Evolutionary conservation across 2,329 filamentous ascomycete genomes (phyloP).

Genomic region (Ophiostoma novo-ulmi): DNA sequence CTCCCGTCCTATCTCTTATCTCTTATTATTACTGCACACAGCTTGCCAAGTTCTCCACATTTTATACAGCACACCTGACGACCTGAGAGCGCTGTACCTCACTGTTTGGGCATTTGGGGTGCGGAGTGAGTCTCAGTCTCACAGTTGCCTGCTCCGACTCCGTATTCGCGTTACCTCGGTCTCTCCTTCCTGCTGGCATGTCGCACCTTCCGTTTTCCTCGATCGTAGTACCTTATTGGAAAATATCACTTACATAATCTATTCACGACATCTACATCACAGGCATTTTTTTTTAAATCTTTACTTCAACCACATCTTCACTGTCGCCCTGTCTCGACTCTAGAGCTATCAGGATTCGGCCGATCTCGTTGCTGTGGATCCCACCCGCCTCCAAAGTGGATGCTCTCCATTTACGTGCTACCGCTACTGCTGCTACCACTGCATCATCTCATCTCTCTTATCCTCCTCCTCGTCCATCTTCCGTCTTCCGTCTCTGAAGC

Average conservation of each 20-base stretch:
- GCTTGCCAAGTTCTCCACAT: conserved; percentile 8
- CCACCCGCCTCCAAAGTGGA: conserved; percentile 11
- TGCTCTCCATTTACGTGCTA: background rate
- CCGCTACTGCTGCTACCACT: background rate
- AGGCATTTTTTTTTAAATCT: background rate
- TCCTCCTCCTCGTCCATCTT: conserved; percentile 13
- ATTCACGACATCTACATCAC: background rate
- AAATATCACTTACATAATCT: background rate
- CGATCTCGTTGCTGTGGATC: conserved; percentile 22
- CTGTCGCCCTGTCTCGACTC: background rate
- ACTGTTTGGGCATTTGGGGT: background rate
- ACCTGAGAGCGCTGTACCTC: too few species aligned
- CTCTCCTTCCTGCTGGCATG: background rate
- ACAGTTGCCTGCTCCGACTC: background rate
- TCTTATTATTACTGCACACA: background rate
- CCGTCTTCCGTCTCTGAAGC: background rate
- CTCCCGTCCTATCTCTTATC: background rate
- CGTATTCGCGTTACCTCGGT: background rate
- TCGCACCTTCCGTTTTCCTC: background rate
- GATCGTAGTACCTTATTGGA: background rate
- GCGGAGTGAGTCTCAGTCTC: background rate
- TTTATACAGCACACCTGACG: background rate
- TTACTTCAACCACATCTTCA: background rate
- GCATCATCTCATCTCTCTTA: conserved; percentile 19
- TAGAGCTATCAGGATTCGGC: background rate